Evolutionary conservation across 176 grass and related monocot genomes (phyloP).

Genomic region (Urochloa ruziziensis): DNA sequence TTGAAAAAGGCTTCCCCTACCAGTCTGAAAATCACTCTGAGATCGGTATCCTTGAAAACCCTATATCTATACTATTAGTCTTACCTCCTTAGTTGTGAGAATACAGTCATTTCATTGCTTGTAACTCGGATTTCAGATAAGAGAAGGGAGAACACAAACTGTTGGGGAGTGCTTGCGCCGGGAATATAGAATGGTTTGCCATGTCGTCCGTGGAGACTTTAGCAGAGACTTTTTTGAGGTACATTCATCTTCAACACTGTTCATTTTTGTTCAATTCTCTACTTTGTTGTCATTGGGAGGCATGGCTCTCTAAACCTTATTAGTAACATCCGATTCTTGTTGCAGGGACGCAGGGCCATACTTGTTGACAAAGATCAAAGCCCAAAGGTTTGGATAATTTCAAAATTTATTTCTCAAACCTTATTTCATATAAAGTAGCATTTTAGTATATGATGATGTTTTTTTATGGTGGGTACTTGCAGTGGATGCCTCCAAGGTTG

Average conservation of each 20-base stretch:
- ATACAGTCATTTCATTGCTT: not conserved
- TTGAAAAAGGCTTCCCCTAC: constrained; percentile 77
- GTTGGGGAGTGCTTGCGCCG: constrained; percentile 69
- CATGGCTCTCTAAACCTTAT: not conserved
- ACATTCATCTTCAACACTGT: not conserved
- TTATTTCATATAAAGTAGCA: too few species aligned
- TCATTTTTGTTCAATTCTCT: not conserved
- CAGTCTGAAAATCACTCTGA: constrained; percentile 79
- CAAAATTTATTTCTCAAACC: not conserved
- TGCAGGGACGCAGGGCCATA: constrained; percentile 82
- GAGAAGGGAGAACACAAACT: constrained; percentile 65
- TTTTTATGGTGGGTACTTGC: too few species aligned
- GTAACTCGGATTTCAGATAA: constrained; percentile 51
- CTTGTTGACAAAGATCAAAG: constrained; percentile 78
- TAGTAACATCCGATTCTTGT: constrained; percentile 22
- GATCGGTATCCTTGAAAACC: constrained; percentile 52
- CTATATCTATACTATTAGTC: not conserved
- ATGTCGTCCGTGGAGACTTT: constrained; percentile 74
- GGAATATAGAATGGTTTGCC: constrained; percentile 87
- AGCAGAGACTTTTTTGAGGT: constrained; percentile 90
- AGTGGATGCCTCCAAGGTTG: too few species aligned
- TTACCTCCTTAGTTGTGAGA: not conserved
- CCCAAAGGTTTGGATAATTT: constrained; percentile 63
- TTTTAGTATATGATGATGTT: too few species aligned
- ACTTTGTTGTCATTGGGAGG: not conserved